Evolutionary conservation across 1,284 basidiomycete genomes (phyloP).

Genomic region (Tetrapyrgos nigripes): DNA sequence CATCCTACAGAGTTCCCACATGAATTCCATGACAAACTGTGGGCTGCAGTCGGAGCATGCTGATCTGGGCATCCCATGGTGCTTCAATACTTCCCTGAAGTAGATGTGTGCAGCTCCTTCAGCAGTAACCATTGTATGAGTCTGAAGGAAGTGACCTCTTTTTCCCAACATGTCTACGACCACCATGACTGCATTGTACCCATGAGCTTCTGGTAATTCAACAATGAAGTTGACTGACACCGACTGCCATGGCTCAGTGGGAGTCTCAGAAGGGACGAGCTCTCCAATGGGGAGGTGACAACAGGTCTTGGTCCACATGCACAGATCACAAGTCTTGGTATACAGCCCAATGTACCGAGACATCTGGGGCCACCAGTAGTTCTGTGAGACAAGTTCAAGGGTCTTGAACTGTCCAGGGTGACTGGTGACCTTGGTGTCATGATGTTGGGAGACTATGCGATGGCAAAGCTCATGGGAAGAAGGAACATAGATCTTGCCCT

Average conservation of each 20-base stretch:
- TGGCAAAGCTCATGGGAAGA: background rate
- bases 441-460: background rate
- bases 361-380: slow-evolving; percentile 42
- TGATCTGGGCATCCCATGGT: slow-evolving; percentile 13
- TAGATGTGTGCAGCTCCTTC: background rate
- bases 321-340: slow-evolving; percentile 30
- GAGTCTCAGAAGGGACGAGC: slow-evolving; percentile 21
- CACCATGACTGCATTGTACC: slow-evolving; percentile 35
- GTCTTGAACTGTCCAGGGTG: slow-evolving; percentile 15
- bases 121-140: background rate
- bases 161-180: slow-evolving; percentile 25
- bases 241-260: slow-evolving; percentile 6
- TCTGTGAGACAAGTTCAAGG: slow-evolving; percentile 8
- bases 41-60: background rate
- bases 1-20: background rate
- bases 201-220: slow-evolving; percentile 32
- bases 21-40: slow-evolving; percentile 10
- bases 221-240: slow-evolving; percentile 21
- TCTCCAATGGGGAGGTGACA: slow-evolving; percentile 1
- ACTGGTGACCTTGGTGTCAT: slow-evolving; percentile 1
- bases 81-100: slow-evolving; percentile 2
- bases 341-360: slow-evolving; percentile 29
- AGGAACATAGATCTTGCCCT: slow-evolving; percentile 19
- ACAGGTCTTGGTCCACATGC: slow-evolving; percentile 29
- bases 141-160: slow-evolving; percentile 21